Conservation (phyloP, 441 rosid genomes). For the Rhodomyrtus psidioides region DNA sequence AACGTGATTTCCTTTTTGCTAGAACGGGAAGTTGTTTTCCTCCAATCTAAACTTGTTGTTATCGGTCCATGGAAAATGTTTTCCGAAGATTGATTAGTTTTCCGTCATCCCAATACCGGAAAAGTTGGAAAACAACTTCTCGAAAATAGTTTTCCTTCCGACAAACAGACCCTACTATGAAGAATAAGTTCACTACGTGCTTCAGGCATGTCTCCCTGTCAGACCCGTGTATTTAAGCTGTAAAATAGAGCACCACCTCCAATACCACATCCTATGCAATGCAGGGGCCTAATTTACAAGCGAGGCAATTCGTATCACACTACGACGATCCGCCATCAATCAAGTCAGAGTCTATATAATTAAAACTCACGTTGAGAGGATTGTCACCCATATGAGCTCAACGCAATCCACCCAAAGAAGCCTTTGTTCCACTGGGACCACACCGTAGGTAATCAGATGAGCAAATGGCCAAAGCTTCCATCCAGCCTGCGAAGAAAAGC, state of each 20-base stretch:
- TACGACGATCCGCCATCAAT: background rate
- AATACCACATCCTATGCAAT: background rate
- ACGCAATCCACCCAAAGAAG: constrained; percentile 81
- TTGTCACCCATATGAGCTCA: constrained; percentile 65
- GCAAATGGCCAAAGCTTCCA: constrained; percentile 99
- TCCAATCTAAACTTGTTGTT: background rate
- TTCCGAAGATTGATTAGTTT: background rate
- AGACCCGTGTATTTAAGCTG: background rate
- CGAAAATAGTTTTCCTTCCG: background rate
- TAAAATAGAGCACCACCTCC: background rate
- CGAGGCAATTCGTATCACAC: background rate
- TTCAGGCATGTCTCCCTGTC: background rate
- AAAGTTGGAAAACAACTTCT: background rate
- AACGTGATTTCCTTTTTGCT: background rate
- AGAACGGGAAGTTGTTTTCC: background rate
- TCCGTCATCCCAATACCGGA: background rate
- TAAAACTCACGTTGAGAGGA: constrained; percentile 8
- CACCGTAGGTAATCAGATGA: constrained; percentile 36
- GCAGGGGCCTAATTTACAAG: background rate
- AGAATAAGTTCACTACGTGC: background rate
- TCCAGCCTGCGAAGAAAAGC: constrained; percentile 57
- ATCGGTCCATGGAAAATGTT: background rate
- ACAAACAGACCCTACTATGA: background rate
- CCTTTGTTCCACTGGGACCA: constrained; percentile 13
- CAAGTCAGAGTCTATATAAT: background rate